Percentiles rank a stretch among this genome's conserved stretches.
These are phyloP conservation scores for Sarocladium kiliense DNA, from an alignment of 2,329 filamentous ascomycete species.

Conservation along the genomic window DNA sequence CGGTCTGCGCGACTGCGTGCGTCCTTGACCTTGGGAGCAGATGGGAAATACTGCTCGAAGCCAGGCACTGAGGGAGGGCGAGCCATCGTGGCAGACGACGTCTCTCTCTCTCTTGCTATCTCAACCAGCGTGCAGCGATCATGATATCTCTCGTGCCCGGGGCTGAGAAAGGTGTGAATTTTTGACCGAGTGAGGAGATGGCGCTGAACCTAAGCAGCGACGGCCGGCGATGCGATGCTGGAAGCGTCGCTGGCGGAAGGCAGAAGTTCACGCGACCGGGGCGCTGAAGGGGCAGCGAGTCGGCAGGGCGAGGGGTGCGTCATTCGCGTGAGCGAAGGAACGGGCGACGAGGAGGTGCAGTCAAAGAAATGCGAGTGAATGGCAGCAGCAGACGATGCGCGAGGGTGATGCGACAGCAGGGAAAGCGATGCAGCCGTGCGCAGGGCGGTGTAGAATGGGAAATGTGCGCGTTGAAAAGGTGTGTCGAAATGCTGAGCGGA, in stretches of 20 bases:
- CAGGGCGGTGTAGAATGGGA: background rate
- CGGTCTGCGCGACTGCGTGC: conserved; percentile 31
- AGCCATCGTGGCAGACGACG: conserved; percentile 62
- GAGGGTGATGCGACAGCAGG: conserved; percentile 2
- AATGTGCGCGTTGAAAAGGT: background rate
- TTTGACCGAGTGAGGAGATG: background rate
- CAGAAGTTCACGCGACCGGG: conserved; percentile 36
- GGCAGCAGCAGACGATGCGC: background rate
- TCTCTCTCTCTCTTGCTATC: conserved; percentile 37
- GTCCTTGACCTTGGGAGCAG: conserved; percentile 61
- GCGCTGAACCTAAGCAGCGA: background rate
- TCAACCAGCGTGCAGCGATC: conserved; percentile 48
- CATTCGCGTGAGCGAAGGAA: conserved; percentile 7
- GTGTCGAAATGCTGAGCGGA: background rate
- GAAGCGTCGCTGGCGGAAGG: conserved; percentile 9
- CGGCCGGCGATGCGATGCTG: conserved; percentile 14
- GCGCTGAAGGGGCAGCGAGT: conserved; percentile 4
- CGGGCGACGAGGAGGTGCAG: background rate
- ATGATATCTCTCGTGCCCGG: conserved; percentile 43
- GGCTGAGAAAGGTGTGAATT: background rate
- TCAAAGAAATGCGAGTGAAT: background rate
- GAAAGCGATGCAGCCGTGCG: background rate
- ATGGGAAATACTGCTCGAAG: conserved; percentile 83
- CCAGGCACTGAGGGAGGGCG: conserved; percentile 67
- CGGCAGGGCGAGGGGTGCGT: conserved; percentile 2